These are phyloP conservation scores for Aspergillus ustus DNA, from an alignment of 2,329 filamentous ascomycete species.

Conservation along the genomic window DNA sequence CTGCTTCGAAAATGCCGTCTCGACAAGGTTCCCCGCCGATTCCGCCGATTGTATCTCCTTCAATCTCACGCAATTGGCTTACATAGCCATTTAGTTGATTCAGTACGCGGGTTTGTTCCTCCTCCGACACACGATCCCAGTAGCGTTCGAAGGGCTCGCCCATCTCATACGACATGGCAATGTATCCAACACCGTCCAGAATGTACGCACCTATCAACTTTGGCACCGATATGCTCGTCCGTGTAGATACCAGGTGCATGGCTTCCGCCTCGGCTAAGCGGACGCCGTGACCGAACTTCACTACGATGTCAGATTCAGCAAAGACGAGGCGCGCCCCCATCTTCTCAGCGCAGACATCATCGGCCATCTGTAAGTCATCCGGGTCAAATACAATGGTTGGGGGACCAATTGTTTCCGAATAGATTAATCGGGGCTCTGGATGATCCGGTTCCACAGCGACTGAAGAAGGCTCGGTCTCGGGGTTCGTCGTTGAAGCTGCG, in stretches of 20 bases:
- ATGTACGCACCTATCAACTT: constrained; percentile 18
- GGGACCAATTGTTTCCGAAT: constrained; percentile 19
- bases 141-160: constrained; percentile 21
- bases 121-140: constrained; percentile 20
- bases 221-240: background rate
- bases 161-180: constrained; percentile 21
- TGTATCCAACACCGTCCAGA: constrained; percentile 20
- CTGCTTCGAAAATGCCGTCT: constrained; percentile 23
- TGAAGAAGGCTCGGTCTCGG: background rate
- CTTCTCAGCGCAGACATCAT: constrained; percentile 17
- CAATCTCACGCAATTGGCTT: constrained; percentile 18
- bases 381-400: constrained; percentile 20
- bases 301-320: constrained; percentile 19
- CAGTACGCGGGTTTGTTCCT: constrained; percentile 13
- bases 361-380: background rate
- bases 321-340: constrained; percentile 19
- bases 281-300: constrained; percentile 23
- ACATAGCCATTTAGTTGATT: constrained; percentile 18
- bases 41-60: constrained; percentile 14
- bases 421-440: constrained; percentile 16
- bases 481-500: background rate
- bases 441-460: background rate
- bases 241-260: constrained; percentile 20
- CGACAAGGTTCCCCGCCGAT: constrained; percentile 16
- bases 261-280: constrained; percentile 22